Evolutionary conservation across 345 rosid genomes (phyloP), one percentile per base, ranked within the genome.

Genomic region (Eucalyptus sp.): DNA sequence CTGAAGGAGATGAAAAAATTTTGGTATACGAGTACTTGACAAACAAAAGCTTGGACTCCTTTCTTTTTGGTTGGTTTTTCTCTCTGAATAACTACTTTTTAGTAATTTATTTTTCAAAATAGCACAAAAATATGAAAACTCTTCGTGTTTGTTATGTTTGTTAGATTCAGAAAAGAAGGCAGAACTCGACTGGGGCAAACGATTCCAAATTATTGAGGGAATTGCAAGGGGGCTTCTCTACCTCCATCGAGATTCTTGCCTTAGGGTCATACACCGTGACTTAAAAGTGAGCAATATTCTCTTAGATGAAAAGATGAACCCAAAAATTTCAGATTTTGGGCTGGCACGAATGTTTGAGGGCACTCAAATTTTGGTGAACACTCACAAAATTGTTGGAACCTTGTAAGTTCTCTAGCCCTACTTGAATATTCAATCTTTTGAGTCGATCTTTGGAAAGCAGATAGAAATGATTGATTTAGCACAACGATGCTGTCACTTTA

Each of bases 1-100:
- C 91, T 87, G 92, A 95, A 87, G 91, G 91, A 68, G 96, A 92
- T 41, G 46, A 97, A 95, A 68, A 93, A 92, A 87, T 95, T 87
- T 17, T 95, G 86, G 90, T 95, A 8, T 94, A 95, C 20, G 96
- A 95, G 31, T 95, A 43, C 29, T 13, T 86, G 46, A 4, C 9
- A 22, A 25, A 64, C 29, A 66, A 41, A 24, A 50, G 15, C 25
- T 86, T 50, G 64, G 17, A 16, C 56, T 18, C 13, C n/a, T 68
- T 88, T 27, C 50, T 91, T 18, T 92, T 89, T 54, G 88, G 93
- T 88, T 33, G 52, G 41, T 41, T 41, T 41, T 41, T 41, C 41
- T 41, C 41, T 41, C 41, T 5, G 41, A 41, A 41, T 41, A 41
- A 41, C 41, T 41, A 41, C 4, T 41, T 41, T 41, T 41, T 41